A percentile compares a stretch with the other conserved stretches of the same genome.
Conservation (phyloP, 768 basidiomycete species). For the Agaricus blazei region DNA sequence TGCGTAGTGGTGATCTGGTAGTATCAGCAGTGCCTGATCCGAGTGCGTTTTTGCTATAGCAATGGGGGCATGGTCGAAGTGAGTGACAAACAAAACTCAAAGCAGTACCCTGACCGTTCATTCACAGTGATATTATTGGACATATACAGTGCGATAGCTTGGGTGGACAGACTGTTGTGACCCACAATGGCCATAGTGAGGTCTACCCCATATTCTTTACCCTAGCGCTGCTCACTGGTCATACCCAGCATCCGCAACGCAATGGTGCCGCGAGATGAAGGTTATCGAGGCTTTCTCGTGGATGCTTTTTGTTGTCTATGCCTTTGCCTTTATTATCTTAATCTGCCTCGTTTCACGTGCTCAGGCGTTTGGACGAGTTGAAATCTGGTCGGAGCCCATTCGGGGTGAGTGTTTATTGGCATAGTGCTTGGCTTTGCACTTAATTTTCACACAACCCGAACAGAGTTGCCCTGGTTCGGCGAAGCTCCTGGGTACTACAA, state of each 20-base stretch:
- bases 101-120: neutral
- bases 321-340: conserved; percentile 49
- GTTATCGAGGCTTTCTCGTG: conserved; percentile 76
- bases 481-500: conserved; percentile 64
- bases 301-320: conserved; percentile 51
- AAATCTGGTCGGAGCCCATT: conserved; percentile 58
- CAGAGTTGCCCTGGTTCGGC: conserved; percentile 74
- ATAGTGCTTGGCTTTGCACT: neutral
- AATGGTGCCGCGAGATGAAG: conserved; percentile 78
- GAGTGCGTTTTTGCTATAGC: conserved; percentile 32
- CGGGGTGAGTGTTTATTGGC: conserved; percentile 27
- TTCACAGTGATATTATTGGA: conserved; percentile 63
- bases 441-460: neutral
- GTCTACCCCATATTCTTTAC: neutral
- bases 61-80: conserved; percentile 75
- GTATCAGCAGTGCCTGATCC: neutral
- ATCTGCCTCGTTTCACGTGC: conserved; percentile 52
- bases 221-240: conserved; percentile 6
- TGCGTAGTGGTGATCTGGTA: conserved; percentile 26
- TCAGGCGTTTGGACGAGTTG: conserved; percentile 44
- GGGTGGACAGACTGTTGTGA: conserved; percentile 35
- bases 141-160: conserved; percentile 52
- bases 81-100: conserved; percentile 18
- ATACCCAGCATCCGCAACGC: conserved; percentile 42
- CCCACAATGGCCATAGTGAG: conserved; percentile 54